phyloP scores from a whole-genome alignment of 768 basidiomycete species.

The Tremella mesenterica region DNA sequence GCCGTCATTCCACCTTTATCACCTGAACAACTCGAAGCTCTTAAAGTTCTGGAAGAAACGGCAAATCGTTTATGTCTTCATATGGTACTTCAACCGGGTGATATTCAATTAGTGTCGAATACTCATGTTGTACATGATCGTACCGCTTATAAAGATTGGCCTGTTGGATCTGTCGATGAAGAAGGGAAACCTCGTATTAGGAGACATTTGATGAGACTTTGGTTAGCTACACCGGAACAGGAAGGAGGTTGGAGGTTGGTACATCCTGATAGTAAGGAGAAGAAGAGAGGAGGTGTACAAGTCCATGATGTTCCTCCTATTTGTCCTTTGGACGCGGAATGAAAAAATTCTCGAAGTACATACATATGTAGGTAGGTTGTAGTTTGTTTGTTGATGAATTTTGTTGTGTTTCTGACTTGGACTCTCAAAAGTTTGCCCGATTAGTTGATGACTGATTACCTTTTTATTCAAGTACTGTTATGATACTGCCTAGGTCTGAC shows the following conservation, averaged over 20 bases:
- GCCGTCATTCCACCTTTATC: slow-evolving; percentile 28
- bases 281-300: slow-evolving; percentile 42
- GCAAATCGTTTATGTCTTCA: slow-evolving; percentile 38
- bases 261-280: slow-evolving; percentile 31
- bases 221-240: slow-evolving; percentile 36
- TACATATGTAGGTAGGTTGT: too few species aligned
- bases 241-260: slow-evolving; percentile 43
- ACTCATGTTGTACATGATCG: slow-evolving; percentile 40
- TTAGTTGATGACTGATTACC: too few species aligned
- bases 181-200: slow-evolving; percentile 7
- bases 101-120: slow-evolving; percentile 41
- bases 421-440: too few species aligned
- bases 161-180: slow-evolving; percentile 23
- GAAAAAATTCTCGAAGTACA: too few species aligned
- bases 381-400: too few species aligned
- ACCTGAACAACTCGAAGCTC: slow-evolving; percentile 31
- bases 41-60: slow-evolving; percentile 37
- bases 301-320: slow-evolving; percentile 20
- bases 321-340: slow-evolving; percentile 15
- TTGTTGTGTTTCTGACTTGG: too few species aligned
- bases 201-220: slow-evolving; percentile 41
- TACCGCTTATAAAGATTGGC: slow-evolving; percentile 40
- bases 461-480: too few species aligned
- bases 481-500: too few species aligned
- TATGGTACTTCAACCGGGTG: slow-evolving; percentile 41